These are phyloP conservation scores for Prunus armeniaca DNA, from an alignment of 306 rosid species.

Conservation along the genomic window DNA sequence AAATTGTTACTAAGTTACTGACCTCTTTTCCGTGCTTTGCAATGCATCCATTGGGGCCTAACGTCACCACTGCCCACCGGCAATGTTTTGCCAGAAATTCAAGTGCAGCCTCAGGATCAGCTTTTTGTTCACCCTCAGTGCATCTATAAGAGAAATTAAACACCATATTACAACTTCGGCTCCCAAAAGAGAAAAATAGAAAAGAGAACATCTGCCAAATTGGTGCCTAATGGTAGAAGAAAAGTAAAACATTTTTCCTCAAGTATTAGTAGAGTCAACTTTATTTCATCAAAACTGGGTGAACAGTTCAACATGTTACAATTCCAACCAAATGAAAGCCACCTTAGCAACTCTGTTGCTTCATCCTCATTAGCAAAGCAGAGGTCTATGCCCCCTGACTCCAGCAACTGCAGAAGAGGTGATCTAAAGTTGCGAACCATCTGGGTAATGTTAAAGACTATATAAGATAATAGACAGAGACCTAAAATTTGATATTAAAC, in stretches of 20 bases:
- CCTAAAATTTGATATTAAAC: conserved; percentile 10
- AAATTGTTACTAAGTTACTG: conserved; percentile 4
- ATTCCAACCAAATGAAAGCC: conserved; percentile 12
- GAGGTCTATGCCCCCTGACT: conserved; percentile 76
- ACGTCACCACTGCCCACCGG: conserved; percentile 89
- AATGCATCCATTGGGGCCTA: conserved; percentile 80
- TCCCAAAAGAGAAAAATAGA: not conserved
- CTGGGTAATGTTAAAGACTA: conserved; percentile 52
- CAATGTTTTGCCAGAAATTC: conserved; percentile 76
- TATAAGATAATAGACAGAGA: conserved; percentile 21
- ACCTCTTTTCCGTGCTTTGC: conserved; percentile 96
- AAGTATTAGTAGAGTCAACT: conserved; percentile 20
- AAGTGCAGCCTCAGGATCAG: conserved; percentile 54
- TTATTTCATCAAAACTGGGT: conserved; percentile 15
- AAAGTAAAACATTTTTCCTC: not conserved
- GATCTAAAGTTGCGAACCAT: conserved; percentile 74
- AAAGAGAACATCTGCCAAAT: not conserved
- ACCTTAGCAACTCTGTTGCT: conserved; percentile 92
- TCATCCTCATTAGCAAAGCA: conserved; percentile 99
- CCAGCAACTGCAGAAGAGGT: conserved; percentile 67
- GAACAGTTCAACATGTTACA: not conserved
- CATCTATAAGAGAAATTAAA: conserved; percentile 24
- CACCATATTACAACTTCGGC: conserved; percentile 3
- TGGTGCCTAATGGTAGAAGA: not conserved
- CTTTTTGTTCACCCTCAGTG: conserved; percentile 53